Evolutionary conservation across 1,139 yeast species (phyloP).

Genomic region (Nakaseomyces kungkrabaensis): DNA sequence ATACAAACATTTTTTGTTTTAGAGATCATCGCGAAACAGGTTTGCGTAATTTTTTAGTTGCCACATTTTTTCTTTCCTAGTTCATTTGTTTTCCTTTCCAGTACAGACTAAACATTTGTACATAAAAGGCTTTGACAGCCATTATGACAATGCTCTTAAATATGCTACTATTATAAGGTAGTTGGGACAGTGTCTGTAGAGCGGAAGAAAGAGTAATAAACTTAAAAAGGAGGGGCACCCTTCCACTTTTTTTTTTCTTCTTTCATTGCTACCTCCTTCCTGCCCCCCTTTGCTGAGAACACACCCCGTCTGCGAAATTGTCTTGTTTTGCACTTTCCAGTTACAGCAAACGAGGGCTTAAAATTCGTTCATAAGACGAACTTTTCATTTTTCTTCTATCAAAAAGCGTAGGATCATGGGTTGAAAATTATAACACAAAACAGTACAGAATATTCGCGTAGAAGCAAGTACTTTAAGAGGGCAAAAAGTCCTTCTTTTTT

Average conservation of each 20-base stretch:
- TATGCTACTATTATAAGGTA: too few species aligned
- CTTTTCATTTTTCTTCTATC: not conserved
- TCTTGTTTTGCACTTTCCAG: constrained; percentile 3
- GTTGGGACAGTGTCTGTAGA: too few species aligned
- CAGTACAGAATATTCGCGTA: not conserved
- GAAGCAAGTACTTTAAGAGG: not conserved
- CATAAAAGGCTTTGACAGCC: too few species aligned
- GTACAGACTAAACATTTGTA: too few species aligned
- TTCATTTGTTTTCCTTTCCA: not conserved
- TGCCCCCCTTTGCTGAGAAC: not conserved
- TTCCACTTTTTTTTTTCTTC: not conserved
- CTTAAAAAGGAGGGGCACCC: not conserved
- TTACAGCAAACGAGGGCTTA: constrained; percentile 4
- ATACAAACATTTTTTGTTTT: not conserved
- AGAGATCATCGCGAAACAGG: not conserved
- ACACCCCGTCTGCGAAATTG: not conserved
- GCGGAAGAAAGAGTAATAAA: too few species aligned
- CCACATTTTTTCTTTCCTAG: not conserved
- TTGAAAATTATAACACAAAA: too few species aligned
- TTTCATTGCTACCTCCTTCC: not conserved
- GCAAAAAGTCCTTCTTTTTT: not conserved
- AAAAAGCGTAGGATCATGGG: too few species aligned
- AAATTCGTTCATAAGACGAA: not conserved
- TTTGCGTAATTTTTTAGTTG: not conserved
- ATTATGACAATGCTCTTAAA: too few species aligned